A percentile compares a stretch with the other conserved stretches of the same genome.
These are phyloP conservation scores for Toxoplasma gondii DNA, from an alignment of 169 alveolate species.

Conservation along the genomic window DNA sequence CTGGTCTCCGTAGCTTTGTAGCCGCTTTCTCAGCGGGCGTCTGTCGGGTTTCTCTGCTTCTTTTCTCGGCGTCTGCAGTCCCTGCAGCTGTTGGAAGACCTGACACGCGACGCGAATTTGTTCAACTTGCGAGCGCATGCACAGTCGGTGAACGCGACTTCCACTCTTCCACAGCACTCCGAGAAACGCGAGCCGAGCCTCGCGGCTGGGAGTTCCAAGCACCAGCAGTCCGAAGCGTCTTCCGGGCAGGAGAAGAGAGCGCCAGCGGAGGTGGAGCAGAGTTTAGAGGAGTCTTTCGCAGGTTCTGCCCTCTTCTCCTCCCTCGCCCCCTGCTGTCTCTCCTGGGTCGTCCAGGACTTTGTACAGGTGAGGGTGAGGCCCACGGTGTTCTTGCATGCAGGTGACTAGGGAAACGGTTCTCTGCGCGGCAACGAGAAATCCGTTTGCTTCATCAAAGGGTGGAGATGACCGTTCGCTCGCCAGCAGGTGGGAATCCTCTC, in stretches of 20 bases:
- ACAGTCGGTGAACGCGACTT: slow-evolving; percentile 21
- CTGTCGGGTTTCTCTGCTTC: too few relatives aligned
- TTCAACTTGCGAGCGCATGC: slow-evolving; percentile 66
- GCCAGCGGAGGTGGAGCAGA: background rate
- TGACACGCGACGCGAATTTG: slow-evolving; percentile 65
- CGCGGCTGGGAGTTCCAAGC: background rate
- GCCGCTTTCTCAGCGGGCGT: background rate
- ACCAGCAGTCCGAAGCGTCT: background rate
- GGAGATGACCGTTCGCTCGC: background rate
- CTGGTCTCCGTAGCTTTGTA: too few relatives aligned
- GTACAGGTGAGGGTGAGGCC: slow-evolving; percentile 28
- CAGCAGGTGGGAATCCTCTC: background rate
- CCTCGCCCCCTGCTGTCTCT: slow-evolving; percentile 56
- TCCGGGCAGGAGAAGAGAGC: background rate
- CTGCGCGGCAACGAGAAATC: background rate
- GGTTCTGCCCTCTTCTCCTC: slow-evolving; percentile 55
- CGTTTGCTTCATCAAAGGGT: background rate
- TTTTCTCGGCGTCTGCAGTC: background rate
- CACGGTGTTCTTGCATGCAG: background rate
- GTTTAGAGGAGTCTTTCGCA: background rate
- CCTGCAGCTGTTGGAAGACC: slow-evolving; percentile 65
- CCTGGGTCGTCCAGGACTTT: slow-evolving; percentile 72
- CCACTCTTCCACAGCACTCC: background rate
- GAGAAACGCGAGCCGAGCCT: background rate
- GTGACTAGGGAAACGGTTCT: background rate